Evolutionary conservation across 768 basidiomycete species (phyloP).

Genomic region (Mycena capillaripes): DNA sequence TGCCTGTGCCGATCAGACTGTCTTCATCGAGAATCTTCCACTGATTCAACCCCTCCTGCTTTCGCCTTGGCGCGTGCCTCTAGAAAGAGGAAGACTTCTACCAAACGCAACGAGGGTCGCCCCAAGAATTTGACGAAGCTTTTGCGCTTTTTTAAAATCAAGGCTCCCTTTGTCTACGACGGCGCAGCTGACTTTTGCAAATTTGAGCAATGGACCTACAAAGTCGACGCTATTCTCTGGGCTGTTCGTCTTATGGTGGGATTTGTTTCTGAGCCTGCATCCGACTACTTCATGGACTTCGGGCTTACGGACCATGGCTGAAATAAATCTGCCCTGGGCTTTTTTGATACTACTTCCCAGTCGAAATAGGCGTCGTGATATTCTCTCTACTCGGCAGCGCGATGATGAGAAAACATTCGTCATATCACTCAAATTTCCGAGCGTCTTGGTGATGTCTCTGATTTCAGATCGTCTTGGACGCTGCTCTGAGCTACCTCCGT

Average conservation of each 20-base stretch:
- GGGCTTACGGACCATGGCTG: not conserved
- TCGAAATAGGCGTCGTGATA: conserved; percentile 6
- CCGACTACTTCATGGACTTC: too few species aligned
- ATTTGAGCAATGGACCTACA: too few species aligned
- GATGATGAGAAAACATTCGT: conserved; percentile 8
- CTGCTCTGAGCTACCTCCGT: conserved; percentile 40
- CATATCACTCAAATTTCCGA: conserved; percentile 1
- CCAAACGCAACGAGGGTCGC: not conserved
- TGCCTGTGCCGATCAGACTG: too few species aligned
- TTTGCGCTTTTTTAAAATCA: not conserved
- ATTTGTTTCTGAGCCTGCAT: conserved; percentile 10
- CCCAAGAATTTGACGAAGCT: not conserved
- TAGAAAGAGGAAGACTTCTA: not conserved
- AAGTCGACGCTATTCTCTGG: conserved; percentile 7
- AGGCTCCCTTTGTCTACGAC: not conserved
- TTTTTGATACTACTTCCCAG: not conserved
- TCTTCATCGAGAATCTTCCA: not conserved
- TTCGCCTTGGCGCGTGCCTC: not conserved
- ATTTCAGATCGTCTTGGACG: conserved; percentile 11
- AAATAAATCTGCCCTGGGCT: conserved; percentile 8
- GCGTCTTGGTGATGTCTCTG: conserved; percentile 9
- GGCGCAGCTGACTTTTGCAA: not conserved
- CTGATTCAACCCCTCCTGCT: not conserved
- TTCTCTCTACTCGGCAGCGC: not conserved
- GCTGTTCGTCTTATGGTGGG: conserved; percentile 14